Evolutionary conservation across 2,329 filamentous ascomycete genomes (phyloP).

Genomic region (Cladosporium colombiae): DNA sequence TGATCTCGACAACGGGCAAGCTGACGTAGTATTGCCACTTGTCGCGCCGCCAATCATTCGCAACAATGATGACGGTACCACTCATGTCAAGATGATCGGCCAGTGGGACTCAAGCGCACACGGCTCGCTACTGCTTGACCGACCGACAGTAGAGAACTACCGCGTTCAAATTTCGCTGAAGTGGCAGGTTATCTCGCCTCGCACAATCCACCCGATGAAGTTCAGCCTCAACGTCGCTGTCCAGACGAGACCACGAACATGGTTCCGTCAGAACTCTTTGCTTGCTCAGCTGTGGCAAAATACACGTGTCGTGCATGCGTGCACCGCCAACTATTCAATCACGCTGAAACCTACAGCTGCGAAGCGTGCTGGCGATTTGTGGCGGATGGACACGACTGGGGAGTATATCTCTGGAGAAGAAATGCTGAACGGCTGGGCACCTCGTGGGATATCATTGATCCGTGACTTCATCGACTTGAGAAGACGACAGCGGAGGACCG

Average conservation of each 20-base stretch:
- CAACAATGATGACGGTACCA: conserved; percentile 86
- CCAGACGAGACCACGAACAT: conserved; percentile 80
- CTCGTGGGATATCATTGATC: conserved; percentile 87
- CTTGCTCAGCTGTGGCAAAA: conserved; percentile 85
- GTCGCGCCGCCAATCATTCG: conserved; percentile 76
- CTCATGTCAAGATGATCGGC: conserved; percentile 79
- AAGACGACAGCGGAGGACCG: conserved; percentile 71
- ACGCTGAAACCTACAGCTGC: conserved; percentile 84
- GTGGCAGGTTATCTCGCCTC: conserved; percentile 83
- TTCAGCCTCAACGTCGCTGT: conserved; percentile 80
- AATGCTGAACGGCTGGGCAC: conserved; percentile 78
- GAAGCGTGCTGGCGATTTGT: conserved; percentile 88
- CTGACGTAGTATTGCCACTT: conserved; percentile 75
- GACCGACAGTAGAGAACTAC: conserved; percentile 88
- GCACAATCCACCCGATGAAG: conserved; percentile 82
- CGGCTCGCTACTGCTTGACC: conserved; percentile 87
- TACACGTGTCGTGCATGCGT: conserved; percentile 81
- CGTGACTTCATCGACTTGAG: conserved; percentile 77
- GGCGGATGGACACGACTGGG: conserved; percentile 92
- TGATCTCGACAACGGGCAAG: conserved; percentile 70
- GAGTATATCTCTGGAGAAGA: conserved; percentile 98
- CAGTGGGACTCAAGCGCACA: conserved; percentile 98
- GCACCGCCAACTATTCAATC: conserved; percentile 81
- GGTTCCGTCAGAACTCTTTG: conserved; percentile 82
- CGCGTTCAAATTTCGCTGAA: conserved; percentile 82